A percentile compares a stretch with the other conserved stretches of the same genome.
Conservation (phyloP, 139 green algal genomes). For the Chlamydomonas sp. region DNA sequence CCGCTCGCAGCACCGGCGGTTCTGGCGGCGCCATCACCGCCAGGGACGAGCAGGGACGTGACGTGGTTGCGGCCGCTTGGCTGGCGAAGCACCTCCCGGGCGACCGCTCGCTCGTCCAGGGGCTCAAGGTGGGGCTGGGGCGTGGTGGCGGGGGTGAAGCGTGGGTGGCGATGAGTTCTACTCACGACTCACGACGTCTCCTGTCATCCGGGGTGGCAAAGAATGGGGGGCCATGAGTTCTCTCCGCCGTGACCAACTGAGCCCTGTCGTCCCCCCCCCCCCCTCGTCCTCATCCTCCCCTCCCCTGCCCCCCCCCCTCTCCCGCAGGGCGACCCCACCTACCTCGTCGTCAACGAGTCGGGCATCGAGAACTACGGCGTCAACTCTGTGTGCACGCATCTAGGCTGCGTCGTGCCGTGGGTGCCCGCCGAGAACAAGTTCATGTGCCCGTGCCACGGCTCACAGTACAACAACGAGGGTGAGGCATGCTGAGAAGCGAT, state of each 20-base stretch:
- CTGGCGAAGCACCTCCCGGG: constrained; percentile 73
- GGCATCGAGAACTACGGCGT: constrained; percentile 86
- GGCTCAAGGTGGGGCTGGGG: constrained; percentile 74
- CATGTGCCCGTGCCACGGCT: constrained; percentile 89
- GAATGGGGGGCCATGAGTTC: background rate
- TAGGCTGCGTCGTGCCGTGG: constrained; percentile 99
- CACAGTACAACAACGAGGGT: constrained; percentile 80
- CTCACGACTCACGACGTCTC: background rate
- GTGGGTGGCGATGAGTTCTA: background rate
- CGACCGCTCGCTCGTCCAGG: constrained; percentile 81
- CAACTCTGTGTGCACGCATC: constrained; percentile 98
- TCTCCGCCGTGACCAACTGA: background rate
- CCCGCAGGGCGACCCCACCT: constrained; percentile 87
- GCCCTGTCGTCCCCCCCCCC: background rate
- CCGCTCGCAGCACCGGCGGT: constrained; percentile 65
- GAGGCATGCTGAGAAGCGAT: no score
- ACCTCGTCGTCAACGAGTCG: constrained; percentile 83
- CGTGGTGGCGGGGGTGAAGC: background rate
- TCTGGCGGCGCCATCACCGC: constrained; percentile 65
- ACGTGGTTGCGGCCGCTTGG: constrained; percentile 76
- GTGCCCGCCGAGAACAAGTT: constrained; percentile 92
- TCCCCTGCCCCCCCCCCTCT: background rate
- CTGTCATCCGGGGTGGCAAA: background rate
- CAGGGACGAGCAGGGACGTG: constrained; percentile 92
- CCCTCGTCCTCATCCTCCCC: no score